Conservation (phyloP, 805 yeast genomes). For the Candida golubevii region DNA sequence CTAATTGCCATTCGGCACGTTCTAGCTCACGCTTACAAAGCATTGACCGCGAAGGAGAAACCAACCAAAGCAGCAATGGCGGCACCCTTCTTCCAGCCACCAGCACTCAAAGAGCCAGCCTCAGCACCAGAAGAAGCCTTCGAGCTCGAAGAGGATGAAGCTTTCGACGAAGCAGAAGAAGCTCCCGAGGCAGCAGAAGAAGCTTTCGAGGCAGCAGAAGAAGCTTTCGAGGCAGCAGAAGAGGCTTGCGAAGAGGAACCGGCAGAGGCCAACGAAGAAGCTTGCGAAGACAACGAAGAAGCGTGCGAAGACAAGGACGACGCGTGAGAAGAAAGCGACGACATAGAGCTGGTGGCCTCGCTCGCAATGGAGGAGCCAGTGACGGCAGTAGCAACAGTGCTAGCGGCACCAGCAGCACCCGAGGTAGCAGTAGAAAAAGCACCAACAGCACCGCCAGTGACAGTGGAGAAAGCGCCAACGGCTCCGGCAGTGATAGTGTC, state of each 20-base stretch:
- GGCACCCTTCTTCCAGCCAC: conserved; percentile 36
- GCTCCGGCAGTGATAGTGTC: too few species aligned
- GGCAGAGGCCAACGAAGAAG: conserved; percentile 2
- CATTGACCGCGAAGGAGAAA: conserved; percentile 30
- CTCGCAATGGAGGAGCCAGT: conserved; percentile 12
- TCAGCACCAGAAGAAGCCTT: conserved; percentile 17
- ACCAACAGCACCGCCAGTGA: conserved; percentile 1
- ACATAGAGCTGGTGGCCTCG: not conserved
- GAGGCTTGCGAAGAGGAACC: too few species aligned
- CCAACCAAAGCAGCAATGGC: conserved; percentile 36
- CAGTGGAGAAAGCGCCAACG: not conserved
- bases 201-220: too few species aligned
- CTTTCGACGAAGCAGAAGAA: conserved; percentile 4
- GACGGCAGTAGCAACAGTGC: conserved; percentile 10
- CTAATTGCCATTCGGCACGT: not conserved
- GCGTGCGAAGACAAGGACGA: conserved; percentile 4
- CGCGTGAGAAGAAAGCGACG: conserved; percentile 1
- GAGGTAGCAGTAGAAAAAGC: conserved; percentile 9
- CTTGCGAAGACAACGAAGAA: not conserved
- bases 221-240: too few species aligned
- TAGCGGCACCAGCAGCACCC: conserved; percentile 4
- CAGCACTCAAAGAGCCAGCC: conserved; percentile 17
- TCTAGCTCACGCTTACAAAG: conserved; percentile 1
- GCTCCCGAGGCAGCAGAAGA: conserved; percentile 4
- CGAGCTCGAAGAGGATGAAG: conserved; percentile 9